These are phyloP conservation scores for Xylaria castorea DNA, from an alignment of 495 filamentous ascomycete genomes.

Conservation along the genomic window DNA sequence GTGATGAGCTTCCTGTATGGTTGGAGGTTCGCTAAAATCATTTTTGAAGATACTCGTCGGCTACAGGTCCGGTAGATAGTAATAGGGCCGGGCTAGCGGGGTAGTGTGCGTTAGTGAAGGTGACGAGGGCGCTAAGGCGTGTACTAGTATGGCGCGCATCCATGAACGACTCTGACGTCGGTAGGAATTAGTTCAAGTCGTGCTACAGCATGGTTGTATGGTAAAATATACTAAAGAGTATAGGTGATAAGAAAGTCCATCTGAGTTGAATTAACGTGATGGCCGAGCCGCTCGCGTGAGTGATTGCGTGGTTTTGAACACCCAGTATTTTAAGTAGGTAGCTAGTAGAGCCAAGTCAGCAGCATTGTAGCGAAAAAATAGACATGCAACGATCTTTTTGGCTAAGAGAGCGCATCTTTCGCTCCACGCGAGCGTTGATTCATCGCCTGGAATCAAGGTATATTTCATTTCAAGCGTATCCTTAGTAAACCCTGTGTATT, in stretches of 20 bases:
- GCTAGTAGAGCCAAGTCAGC: neutral
- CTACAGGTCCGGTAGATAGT: neutral
- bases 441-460: neutral
- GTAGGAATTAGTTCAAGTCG: neutral
- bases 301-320: neutral
- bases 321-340: neutral
- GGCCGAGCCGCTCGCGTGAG: neutral
- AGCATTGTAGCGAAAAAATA: neutral
- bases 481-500: neutral
- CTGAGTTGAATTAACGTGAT: neutral
- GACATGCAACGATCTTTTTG: neutral
- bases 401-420: neutral
- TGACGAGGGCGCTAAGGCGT: neutral
- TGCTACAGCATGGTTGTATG: neutral
- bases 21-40: neutral
- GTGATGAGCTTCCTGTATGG: constrained; percentile 5
- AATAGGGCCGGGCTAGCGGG: neutral
- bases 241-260: neutral
- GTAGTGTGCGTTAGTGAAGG: neutral
- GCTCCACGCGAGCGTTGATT: neutral
- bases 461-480: neutral
- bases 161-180: neutral
- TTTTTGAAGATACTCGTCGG: neutral
- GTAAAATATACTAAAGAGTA: neutral
- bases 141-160: neutral